phyloP scores from a whole-genome alignment of 2,329 filamentous ascomycete genomes.

The Nemania sp. region DNA sequence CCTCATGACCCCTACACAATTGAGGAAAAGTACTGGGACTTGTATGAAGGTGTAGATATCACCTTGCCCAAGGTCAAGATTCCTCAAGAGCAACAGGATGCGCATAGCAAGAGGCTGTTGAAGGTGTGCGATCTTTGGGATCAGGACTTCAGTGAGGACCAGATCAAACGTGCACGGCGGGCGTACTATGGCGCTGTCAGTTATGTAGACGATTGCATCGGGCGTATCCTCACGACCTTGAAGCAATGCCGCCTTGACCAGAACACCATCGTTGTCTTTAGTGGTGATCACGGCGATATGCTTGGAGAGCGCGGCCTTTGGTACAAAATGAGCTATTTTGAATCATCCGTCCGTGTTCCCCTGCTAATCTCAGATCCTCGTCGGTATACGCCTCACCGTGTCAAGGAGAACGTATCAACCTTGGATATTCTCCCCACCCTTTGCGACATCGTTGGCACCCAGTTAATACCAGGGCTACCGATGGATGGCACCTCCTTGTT shows the following conservation, averaged over 20 bases:
- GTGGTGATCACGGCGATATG: slow-evolving; percentile 96
- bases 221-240: slow-evolving; percentile 80
- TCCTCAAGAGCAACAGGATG: slow-evolving; percentile 82
- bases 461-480: slow-evolving; percentile 76
- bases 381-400: slow-evolving; percentile 78
- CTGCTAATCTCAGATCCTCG: slow-evolving; percentile 86
- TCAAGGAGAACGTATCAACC: slow-evolving; percentile 87
- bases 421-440: slow-evolving; percentile 91
- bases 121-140: slow-evolving; percentile 90
- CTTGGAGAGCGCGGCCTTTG: slow-evolving; percentile 90
- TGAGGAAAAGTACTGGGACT: slow-evolving; percentile 91
- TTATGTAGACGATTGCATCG: slow-evolving; percentile 94
- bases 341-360: slow-evolving; percentile 89
- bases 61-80: slow-evolving; percentile 82
- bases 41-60: slow-evolving; percentile 91
- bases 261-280: slow-evolving; percentile 92
- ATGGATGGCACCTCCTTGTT: slow-evolving; percentile 87
- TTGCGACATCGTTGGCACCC: slow-evolving; percentile 81
- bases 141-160: slow-evolving; percentile 84
- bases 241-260: slow-evolving; percentile 83
- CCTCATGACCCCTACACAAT: slow-evolving; percentile 97
- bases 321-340: slow-evolving; percentile 96
- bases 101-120: slow-evolving; percentile 87
- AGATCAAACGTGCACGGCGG: slow-evolving; percentile 85
- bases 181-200: slow-evolving; percentile 95